Evolutionary conservation across 2,329 filamentous ascomycete genomes (phyloP), one percentile per base, ranked within the genome.

Genomic region (Colletotrichum euphorbiae): DNA sequence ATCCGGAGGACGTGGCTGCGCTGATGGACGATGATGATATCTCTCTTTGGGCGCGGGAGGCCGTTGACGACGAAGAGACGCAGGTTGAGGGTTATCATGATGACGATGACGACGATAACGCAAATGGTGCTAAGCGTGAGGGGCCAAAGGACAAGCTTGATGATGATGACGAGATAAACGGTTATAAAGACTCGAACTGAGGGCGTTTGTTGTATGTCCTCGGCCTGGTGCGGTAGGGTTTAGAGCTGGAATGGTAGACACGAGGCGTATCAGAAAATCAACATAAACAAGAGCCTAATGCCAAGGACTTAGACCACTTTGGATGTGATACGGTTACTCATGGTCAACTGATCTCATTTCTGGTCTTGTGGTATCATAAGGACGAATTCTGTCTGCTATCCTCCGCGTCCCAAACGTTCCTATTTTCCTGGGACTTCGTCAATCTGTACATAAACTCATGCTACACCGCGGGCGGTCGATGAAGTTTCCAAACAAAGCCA

Each of bases 21-120:
- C 75, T 88, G 43, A 86, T 88, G 84, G 83, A 84, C 51, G 86
- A 87, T 54, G 86, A 89, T 64, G 86, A 89, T 70, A 84, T 89
- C 61, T 88, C 85, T 33, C 76, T 89, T 19, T 89, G 87, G 87
- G 85, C 84, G 21, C 78, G 80, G 21, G 79, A 77, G 24, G 78
- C 77, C 21, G 78, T 76, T 38, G 78, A 77, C 45, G 73, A 74
- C 7, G 77, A 78, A 70, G 58, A 52, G 28, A 51, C n/a, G 19
- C 21, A 17, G 46, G 58, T 33, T 11, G 74, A 51, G 2, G 64
- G 63, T 13, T 73, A 73, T 62, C 67, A 72, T 4, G 73, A 76
- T 21, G 77, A 78, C 46, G 76, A 79, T 13, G 78, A 80, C 24
- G 73, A 74, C 28, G 74, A 76, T 12, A 69, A 74, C 5, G 70